Percentiles rank a stretch among this genome's conserved stretches.
Conservation (phyloP, 2,329 filamentous ascomycete species). For the Knufia fluminis region DNA sequence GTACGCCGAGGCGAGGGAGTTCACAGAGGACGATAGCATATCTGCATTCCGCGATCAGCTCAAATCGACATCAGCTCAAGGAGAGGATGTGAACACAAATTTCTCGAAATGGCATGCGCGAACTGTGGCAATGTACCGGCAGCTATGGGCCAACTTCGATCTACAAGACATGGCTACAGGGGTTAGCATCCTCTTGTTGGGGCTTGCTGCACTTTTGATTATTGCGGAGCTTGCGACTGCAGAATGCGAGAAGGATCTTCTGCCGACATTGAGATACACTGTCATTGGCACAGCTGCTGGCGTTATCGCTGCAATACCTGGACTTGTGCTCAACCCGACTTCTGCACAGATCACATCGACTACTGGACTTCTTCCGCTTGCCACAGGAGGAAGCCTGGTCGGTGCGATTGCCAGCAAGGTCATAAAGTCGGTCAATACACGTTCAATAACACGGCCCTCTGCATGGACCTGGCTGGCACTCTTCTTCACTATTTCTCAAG, state of each 20-base stretch:
- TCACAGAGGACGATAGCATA: conserved; percentile 10
- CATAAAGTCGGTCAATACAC: background rate
- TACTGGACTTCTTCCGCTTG: conserved; percentile 28
- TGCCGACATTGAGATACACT: conserved; percentile 44
- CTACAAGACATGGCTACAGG: conserved; percentile 76
- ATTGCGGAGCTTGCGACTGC: conserved; percentile 56
- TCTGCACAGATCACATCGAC: conserved; percentile 12
- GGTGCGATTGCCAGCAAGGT: conserved; percentile 48
- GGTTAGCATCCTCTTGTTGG: conserved; percentile 58
- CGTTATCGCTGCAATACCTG: conserved; percentile 24
- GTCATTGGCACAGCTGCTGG: conserved; percentile 41
- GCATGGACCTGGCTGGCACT: conserved; percentile 84
- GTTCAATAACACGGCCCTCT: conserved; percentile 33
- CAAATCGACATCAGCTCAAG: conserved; percentile 1
- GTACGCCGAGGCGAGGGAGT: conserved; percentile 48
- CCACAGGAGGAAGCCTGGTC: conserved; percentile 37
- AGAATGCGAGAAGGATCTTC: conserved; percentile 46
- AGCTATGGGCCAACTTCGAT: conserved; percentile 87
- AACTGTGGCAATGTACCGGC: conserved; percentile 70
- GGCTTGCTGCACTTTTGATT: conserved; percentile 59
- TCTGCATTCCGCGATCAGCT: conserved; percentile 10
- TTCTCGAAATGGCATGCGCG: conserved; percentile 68
- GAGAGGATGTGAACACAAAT: conserved; percentile 40
- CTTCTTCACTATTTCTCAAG: conserved; percentile 74
- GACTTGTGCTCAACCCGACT: conserved; percentile 9